Base-by-base conservation (phyloP, 2,329 filamentous ascomycete species). In the Phoma sp. region DNA sequence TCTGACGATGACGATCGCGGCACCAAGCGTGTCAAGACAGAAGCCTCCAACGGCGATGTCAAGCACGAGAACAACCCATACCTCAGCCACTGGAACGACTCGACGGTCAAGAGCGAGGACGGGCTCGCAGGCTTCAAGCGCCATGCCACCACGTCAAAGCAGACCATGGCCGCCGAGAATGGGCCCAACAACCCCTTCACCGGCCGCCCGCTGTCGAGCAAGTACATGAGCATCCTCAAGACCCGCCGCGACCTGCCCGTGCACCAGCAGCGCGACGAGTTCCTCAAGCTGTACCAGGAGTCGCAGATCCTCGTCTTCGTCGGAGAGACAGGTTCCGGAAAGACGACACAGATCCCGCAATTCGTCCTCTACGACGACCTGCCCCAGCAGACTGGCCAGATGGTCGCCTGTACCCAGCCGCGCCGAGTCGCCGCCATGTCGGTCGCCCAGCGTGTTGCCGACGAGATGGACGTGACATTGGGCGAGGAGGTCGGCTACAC, bases 311-410 rank as follows among this genome's bases (percentile, higher is more conserved):
- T 99, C 57, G 95, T 99, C 68, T 97, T 99, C 71, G 95, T 99
- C 61, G 95, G 95, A 80, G 95, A 99, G 82, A 99, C 95, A 7
- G 95, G 96, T 86, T 99, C 95, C 63, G 95, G 95, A 80, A 99
- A 99, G 81, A 99, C 95, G 4, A 99, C 95, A 0, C 95, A 99
- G 81, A 98, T 99, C 57, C 95, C 95, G 2, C 95, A 99, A 76
- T 99, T 97, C 75, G 93, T 99, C 62, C 86, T 99, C 33, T 98
- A 90, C 82, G 95, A 99, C 78, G 95, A 99, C 77, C 84, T 97
- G 26, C 93, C 95, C 21, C 91, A 98, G 68, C 81, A 87, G 59
- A 87, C 88, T 65, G 84, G 87, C 73, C 97, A 97, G 81, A 88
- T 97, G 77, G 89, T 99, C 54, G 95, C 93, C 53, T 99, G 95